phyloP scores from a whole-genome alignment of 148 eudicot genomes.

The Chenopodium berlandieri region DNA sequence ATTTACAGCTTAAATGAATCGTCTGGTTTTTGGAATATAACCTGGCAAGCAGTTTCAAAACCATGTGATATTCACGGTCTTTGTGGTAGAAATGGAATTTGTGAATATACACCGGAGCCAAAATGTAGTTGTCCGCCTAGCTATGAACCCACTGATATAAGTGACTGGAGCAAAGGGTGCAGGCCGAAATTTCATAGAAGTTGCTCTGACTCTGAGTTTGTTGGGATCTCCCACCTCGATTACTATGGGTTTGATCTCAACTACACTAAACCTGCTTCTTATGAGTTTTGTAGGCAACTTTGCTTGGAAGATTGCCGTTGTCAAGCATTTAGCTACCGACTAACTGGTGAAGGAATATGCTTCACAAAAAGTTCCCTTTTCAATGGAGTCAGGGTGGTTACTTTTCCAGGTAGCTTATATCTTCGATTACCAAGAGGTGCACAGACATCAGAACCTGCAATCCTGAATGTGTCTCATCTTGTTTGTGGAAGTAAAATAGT shows the following conservation, averaged over 20 bases:
- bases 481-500: conserved; percentile 27
- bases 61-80: conserved; percentile 52
- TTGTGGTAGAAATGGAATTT: conserved; percentile 60
- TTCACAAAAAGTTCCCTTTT: conserved; percentile 48
- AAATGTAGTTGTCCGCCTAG: conserved; percentile 56
- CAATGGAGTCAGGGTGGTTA: conserved; percentile 37
- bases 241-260: conserved; percentile 57
- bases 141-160: conserved; percentile 33
- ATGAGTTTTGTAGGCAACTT: conserved; percentile 34
- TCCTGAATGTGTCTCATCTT: conserved; percentile 23
- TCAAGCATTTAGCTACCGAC: conserved; percentile 47
- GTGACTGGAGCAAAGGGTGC: conserved; percentile 60
- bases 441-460: conserved; percentile 5
- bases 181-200: conserved; percentile 42
- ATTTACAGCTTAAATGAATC: conserved; percentile 49
- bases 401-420: conserved; percentile 36
- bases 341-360: conserved; percentile 35
- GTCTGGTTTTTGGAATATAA: conserved; percentile 38
- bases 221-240: conserved; percentile 49
- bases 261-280: conserved; percentile 6
- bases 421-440: conserved; percentile 40
- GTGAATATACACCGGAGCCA: conserved; percentile 41
- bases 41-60: conserved; percentile 46
- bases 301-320: conserved; percentile 49
- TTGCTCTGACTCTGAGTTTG: conserved; percentile 37